Conservation (phyloP, 768 basidiomycete genomes). For the Phaeotremella skinneri region DNA sequence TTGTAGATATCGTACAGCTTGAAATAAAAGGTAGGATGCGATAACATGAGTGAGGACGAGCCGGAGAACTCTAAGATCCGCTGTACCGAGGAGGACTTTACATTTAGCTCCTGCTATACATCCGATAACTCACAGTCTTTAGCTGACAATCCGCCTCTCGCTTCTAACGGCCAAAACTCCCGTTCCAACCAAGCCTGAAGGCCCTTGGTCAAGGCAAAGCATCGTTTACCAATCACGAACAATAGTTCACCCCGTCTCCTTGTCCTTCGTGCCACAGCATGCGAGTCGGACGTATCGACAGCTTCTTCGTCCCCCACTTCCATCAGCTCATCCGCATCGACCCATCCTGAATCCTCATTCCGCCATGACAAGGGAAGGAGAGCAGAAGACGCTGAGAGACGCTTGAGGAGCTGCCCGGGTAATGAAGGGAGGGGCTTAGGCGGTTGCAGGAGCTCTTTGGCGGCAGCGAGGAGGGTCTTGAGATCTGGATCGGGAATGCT, state of each 20-base stretch:
- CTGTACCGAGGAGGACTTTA: constrained; percentile 34
- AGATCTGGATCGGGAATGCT: background rate
- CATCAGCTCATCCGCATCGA: constrained; percentile 9
- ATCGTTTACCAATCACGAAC: constrained; percentile 24
- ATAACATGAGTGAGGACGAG: constrained; percentile 20
- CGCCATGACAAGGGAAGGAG: constrained; percentile 24
- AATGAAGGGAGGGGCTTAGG: constrained; percentile 23
- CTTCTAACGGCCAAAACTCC: constrained; percentile 33
- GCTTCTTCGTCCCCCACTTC: constrained; percentile 8
- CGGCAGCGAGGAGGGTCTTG: constrained; percentile 18
- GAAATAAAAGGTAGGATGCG: constrained; percentile 15
- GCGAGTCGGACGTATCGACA: background rate
- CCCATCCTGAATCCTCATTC: constrained; percentile 6
- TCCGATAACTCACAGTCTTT: constrained; percentile 20
- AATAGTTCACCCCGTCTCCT: constrained; percentile 16
- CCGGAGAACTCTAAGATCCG: constrained; percentile 28
- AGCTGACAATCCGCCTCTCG: constrained; percentile 5
- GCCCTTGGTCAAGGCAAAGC: constrained; percentile 22
- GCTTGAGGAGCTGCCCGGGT: constrained; percentile 10
- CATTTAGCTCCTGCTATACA: background rate
- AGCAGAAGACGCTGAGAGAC: constrained; percentile 17
- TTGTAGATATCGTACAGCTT: constrained; percentile 12
- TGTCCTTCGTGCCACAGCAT: constrained; percentile 4
- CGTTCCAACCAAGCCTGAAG: constrained; percentile 21
- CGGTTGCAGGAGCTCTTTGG: constrained; percentile 22